phyloP scores from a whole-genome alignment of 495 filamentous ascomycete species.

The Aeminium ludgeri region DNA sequence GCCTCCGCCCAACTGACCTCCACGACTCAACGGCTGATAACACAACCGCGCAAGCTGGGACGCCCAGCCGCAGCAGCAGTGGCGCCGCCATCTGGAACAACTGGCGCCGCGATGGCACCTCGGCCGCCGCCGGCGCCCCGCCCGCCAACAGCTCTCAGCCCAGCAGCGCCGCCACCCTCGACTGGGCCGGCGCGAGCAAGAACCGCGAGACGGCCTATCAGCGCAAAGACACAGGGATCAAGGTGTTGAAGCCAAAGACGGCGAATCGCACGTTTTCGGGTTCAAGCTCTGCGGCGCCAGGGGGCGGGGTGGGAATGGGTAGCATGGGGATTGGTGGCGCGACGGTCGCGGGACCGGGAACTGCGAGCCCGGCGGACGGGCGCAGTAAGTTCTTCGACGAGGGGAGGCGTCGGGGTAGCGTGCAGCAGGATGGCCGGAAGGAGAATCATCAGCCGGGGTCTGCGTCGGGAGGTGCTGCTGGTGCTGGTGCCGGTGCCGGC shows the following conservation, averaged over 20 bases:
- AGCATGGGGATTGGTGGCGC: no score
- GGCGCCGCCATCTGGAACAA: constrained; percentile 27
- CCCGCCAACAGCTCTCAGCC: not conserved
- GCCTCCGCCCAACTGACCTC: not conserved
- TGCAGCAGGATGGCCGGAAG: constrained; percentile 21
- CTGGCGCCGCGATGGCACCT: constrained; percentile 23
- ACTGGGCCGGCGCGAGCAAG: constrained; percentile 24
- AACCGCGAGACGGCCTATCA: constrained; percentile 17
- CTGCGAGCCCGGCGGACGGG: not conserved
- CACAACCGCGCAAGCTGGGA: constrained; percentile 11
- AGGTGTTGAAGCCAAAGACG: constrained; percentile 26
- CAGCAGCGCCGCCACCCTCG: constrained; percentile 16
- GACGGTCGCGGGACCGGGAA: no score
- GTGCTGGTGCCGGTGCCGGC: constrained; percentile 30
- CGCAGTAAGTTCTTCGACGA: constrained; percentile 28
- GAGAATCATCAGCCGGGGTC: constrained; percentile 23
- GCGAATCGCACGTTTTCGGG: constrained; percentile 19
- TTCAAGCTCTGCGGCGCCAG: not conserved
- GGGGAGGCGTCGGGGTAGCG: constrained; percentile 15
- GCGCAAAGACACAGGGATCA: constrained; percentile 27
- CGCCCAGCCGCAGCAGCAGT: constrained; percentile 19
- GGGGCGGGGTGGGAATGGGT: no score
- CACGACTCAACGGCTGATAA: no score
- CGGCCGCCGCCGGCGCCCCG: not conserved
- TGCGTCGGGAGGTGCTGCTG: not conserved